These are phyloP conservation scores for Sesbania bispinosa DNA, from an alignment of 306 rosid species.

Conservation along the genomic window DNA sequence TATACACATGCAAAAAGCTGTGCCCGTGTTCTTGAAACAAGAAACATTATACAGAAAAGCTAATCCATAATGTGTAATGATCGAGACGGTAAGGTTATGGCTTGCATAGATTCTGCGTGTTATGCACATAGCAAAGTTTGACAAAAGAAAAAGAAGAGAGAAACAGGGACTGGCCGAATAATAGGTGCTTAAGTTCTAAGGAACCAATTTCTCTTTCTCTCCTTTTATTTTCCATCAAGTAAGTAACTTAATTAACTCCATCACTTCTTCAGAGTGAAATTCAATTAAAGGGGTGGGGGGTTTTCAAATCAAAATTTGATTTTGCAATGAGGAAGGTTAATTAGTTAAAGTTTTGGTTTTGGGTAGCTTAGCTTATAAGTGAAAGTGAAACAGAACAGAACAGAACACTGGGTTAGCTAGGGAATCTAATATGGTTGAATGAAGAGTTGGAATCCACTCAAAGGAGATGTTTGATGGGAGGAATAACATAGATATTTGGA, in stretches of 20 bases:
- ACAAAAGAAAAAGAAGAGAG: constrained; percentile 19
- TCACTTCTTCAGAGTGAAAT: too few species aligned
- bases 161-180: constrained; percentile 33
- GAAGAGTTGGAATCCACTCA: constrained; percentile 99
- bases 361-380: constrained; percentile 26
- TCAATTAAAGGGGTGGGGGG: too few species aligned
- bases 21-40: constrained; percentile 46
- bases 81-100: constrained; percentile 4
- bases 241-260: too few species aligned
- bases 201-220: constrained; percentile 29
- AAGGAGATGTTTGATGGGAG: too few species aligned
- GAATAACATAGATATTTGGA: constrained; percentile 47
- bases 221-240: too few species aligned
- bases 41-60: constrained; percentile 29
- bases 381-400: constrained; percentile 47
- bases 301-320: constrained; percentile 10
- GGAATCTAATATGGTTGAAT: constrained; percentile 75
- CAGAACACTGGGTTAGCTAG: too few species aligned
- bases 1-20: constrained; percentile 35
- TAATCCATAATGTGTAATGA: constrained; percentile 23
- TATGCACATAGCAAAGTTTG: constrained; percentile 16
- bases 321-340: background rate
- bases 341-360: too few species aligned
- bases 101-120: constrained; percentile 28
- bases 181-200: constrained; percentile 51